Conservation (phyloP, 768 basidiomycete species). For the Rhizopogon vinicolor region DNA sequence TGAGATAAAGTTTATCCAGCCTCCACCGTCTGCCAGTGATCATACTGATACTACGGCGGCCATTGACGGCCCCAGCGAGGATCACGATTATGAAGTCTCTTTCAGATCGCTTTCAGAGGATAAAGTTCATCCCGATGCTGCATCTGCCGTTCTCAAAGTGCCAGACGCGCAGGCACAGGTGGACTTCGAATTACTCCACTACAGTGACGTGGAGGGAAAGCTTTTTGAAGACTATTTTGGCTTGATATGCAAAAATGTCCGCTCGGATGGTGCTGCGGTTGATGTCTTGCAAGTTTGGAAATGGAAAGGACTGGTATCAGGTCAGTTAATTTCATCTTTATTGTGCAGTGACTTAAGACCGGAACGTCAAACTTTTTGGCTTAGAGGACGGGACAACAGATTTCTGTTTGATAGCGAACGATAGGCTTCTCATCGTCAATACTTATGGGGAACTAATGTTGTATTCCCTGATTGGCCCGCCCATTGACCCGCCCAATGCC, state of each 20-base stretch:
- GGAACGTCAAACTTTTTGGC: neutral
- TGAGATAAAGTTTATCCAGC: neutral
- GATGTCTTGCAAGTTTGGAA: neutral
- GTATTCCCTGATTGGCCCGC: too few relatives aligned
- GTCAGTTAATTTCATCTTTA: neutral
- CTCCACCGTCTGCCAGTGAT: neutral
- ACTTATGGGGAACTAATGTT: too few relatives aligned
- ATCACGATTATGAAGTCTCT: neutral
- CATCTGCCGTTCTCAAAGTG: neutral
- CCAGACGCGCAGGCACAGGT: neutral
- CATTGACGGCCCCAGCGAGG: neutral
- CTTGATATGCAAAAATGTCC: neutral
- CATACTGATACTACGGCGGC: neutral
- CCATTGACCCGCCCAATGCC: too few relatives aligned
- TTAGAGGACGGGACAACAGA: neutral
- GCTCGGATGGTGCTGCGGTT: neutral
- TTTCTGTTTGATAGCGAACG: too few relatives aligned
- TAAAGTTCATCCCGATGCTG: neutral
- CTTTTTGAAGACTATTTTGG: neutral
- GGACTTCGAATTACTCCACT: too few relatives aligned
- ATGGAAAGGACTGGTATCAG: neutral
- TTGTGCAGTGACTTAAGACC: neutral
- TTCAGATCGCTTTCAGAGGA: neutral
- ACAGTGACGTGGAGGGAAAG: too few relatives aligned
- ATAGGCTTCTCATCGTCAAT: too few relatives aligned